Base-by-base conservation (phyloP, 106 monocot genomes). In the Apostasia ramifera region DNA sequence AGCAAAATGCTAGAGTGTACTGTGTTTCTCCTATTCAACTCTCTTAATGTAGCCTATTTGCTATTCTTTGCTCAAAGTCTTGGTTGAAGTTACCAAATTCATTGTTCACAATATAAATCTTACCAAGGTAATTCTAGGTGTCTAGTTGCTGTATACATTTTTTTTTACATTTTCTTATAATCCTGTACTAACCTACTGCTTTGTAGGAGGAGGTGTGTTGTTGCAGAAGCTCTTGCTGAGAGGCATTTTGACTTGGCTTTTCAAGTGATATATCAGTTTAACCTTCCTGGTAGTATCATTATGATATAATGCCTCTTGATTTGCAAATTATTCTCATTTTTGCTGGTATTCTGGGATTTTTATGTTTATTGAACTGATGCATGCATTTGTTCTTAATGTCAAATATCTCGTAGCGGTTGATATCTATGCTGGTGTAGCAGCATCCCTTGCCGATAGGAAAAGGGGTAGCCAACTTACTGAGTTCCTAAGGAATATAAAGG, bases 221-320 rank as follows among this genome's bases (percentile, higher is more conserved):
- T 89, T 82, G 95, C 85, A 69, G 95, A 95, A 81, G 76, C 77
- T 13, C 88, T 95, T 71, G 88, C 92, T 78, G 95, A 95, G 73
- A 95, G 92, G 78, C 86, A 89, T 79, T 92, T 92, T 84, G 91
- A 95, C 67, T 76, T 92, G 64, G 91, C 89, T 54, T 91, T 86
- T 55, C 77, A 71, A 74, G 80, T 92, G 43, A 84, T 95, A 62
- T 78, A 81, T 81, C 84, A 86, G 67, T 95, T 95, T 68, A 82
- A 78, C 71, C 95, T 95, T 75, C 89, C 92, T 47, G 95, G 95
- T 95, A 89, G 47, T 47, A 44, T 14, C 70, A 48, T 75, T 8
- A 57, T 69, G 8, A 50, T 61, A 6, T 50, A 2, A 49, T 48
- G 48, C 14, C 9, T 47, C 47, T 65, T 49, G 26, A 26, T 26